These are phyloP conservation scores for Colletotrichum nymphaeae DNA, from an alignment of 2,329 filamentous ascomycete species.

Conservation along the genomic window DNA sequence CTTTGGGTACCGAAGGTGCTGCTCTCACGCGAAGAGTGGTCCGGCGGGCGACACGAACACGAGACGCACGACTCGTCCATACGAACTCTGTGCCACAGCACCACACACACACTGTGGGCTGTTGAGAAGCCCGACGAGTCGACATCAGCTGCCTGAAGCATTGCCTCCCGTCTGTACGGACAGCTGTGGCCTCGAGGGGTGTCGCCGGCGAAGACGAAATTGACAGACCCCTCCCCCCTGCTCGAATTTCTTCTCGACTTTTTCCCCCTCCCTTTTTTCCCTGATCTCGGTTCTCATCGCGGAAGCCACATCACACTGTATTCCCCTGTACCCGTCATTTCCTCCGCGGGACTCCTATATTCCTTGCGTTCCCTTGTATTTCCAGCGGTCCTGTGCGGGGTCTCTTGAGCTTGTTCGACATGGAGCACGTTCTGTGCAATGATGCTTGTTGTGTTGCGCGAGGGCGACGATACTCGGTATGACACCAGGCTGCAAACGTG, in stretches of 20 bases:
- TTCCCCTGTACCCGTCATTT: neutral
- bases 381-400: slow-evolving; percentile 1
- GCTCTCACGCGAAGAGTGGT: neutral
- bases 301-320: slow-evolving; percentile 10
- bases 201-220: slow-evolving; percentile 19
- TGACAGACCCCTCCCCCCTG: slow-evolving; percentile 15
- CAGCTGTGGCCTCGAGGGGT: neutral
- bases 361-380: neutral
- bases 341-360: neutral
- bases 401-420: slow-evolving; percentile 5
- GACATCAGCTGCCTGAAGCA: neutral
- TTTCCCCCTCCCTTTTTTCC: slow-evolving; percentile 15
- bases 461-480: neutral
- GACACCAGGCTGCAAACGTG: neutral
- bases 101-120: slow-evolving; percentile 13
- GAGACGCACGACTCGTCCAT: slow-evolving; percentile 22
- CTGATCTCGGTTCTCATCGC: slow-evolving; percentile 3
- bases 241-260: slow-evolving; percentile 23
- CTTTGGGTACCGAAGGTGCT: slow-evolving; percentile 14
- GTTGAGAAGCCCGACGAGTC: neutral
- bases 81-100: slow-evolving; percentile 35
- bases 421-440: neutral
- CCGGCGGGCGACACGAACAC: slow-evolving; percentile 26
- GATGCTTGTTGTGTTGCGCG: neutral
- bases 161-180: neutral